phyloP scores from a whole-genome alignment of 306 rosid species.

The Nissolia schottii region DNA sequence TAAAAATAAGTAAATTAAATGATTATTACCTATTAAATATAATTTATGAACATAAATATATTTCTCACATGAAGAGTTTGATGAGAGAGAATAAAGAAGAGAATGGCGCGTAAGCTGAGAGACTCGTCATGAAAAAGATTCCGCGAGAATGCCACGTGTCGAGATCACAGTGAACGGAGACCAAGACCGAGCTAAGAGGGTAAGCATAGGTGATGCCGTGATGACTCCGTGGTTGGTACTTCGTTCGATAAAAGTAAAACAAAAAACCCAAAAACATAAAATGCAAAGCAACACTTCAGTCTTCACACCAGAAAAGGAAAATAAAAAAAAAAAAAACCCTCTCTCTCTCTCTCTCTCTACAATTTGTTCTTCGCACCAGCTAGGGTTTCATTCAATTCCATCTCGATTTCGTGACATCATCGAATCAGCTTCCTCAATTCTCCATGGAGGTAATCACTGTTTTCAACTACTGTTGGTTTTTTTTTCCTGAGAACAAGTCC shows the following conservation, averaged over 20 bases:
- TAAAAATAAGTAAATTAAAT: no score
- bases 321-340: background rate
- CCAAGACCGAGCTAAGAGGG: slow-evolving; percentile 27
- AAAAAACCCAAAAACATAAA: background rate
- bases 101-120: slow-evolving; percentile 18
- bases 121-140: slow-evolving; percentile 33
- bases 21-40: no score
- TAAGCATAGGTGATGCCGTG: slow-evolving; percentile 3
- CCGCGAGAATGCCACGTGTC: slow-evolving; percentile 47
- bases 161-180: slow-evolving; percentile 11
- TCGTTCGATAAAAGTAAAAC: slow-evolving; percentile 17
- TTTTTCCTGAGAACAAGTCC: background rate
- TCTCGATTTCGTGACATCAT: slow-evolving; percentile 14
- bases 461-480: background rate
- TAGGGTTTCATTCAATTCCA: slow-evolving; percentile 31
- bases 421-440: background rate
- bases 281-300: background rate
- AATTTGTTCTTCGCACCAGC: background rate
- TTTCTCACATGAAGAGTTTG: no score
- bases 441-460: slow-evolving; percentile 37
- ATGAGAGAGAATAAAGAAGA: background rate
- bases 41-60: no score
- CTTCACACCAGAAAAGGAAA: background rate
- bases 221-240: slow-evolving; percentile 7
- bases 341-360: slow-evolving; percentile 21